Evolutionary conservation across 1,284 basidiomycete species (phyloP).

Genomic region (Rhodotorula mucilaginosa): DNA sequence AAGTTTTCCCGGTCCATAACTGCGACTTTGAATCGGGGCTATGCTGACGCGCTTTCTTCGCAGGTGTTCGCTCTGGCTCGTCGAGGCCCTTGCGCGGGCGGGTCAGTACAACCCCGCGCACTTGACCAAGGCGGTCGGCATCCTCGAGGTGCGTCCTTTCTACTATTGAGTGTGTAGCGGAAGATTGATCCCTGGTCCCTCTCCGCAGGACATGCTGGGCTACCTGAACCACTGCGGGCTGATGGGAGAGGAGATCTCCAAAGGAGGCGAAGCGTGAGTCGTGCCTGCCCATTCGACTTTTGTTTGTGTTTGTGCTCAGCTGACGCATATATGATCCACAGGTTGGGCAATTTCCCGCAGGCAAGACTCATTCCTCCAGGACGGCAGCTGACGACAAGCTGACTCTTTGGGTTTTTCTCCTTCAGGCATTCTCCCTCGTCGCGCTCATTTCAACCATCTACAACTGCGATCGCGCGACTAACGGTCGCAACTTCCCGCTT

Average conservation of each 20-base stretch:
- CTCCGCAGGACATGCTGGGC: no score
- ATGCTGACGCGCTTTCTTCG: neutral
- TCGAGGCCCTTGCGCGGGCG: constrained; percentile 80
- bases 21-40: no score
- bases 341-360: no score
- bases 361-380: no score
- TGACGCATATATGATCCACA: no score
- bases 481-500: neutral
- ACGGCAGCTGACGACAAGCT: no score
- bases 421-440: constrained; percentile 38
- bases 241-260: constrained; percentile 63
- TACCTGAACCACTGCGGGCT: constrained; percentile 64
- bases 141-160: constrained; percentile 64
- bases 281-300: no score
- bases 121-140: constrained; percentile 65
- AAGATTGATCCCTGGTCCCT: no score
- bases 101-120: constrained; percentile 69
- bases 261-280: constrained; percentile 29
- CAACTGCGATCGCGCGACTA: constrained; percentile 3
- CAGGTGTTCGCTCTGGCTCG: constrained; percentile 61
- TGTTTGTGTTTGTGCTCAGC: no score
- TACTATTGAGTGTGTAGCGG: no score
- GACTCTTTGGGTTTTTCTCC: no score
- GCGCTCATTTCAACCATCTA: constrained; percentile 11
- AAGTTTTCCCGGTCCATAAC: no score